Base-by-base conservation (phyloP, 2,329 filamentous ascomycete species). In the Alternaria arborescens region DNA sequence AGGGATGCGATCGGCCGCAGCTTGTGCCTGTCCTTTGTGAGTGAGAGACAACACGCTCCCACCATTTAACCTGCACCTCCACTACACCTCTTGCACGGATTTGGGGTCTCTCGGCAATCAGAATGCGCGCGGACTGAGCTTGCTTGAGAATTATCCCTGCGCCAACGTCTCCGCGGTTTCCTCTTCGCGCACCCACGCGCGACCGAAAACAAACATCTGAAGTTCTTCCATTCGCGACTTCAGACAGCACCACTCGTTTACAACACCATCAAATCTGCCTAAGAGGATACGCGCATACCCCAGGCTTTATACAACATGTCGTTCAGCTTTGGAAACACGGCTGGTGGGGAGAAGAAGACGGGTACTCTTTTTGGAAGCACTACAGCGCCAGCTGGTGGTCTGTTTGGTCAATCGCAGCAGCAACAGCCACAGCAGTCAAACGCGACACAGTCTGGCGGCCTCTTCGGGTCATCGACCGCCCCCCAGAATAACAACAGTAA, bases 361-460 rank as follows among this genome's bases (percentile, higher is more conserved):
- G 76, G 76, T 8, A 78, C 76, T 10, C 61, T 78, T 20, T 78
- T 78, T 55, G 76, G 76, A 26, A 77, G 71, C 57, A 74, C 75
- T 5, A 71, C 73, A 28, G 75, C 72, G 24, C 76, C 77, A 24
- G 48, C 77, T 41, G 78, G 80, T 36, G 77, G 80, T 43, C 64
- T 81, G 16, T 82, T 82, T 50, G 78, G 63, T 41, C 70, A 73
- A 60, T 75, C 75, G 51, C 79, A 77, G 58, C 71, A 63, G 24
- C 63, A 66, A 54, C 56, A 58, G 26, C 60, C 61, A 20, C 64
- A 52, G 41, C 62, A 60, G 51, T 40, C 58, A 28, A 65, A 55
- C n/a, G 32, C 55, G 38, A 51, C 60, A n/a, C 65, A 69, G 14
- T 58, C 59, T 16, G 44, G 65, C 34, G 42, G 65, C 34, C 64